Base-by-base conservation (phyloP, 2,329 filamentous ascomycete species). In the Balansia obtecta region DNA sequence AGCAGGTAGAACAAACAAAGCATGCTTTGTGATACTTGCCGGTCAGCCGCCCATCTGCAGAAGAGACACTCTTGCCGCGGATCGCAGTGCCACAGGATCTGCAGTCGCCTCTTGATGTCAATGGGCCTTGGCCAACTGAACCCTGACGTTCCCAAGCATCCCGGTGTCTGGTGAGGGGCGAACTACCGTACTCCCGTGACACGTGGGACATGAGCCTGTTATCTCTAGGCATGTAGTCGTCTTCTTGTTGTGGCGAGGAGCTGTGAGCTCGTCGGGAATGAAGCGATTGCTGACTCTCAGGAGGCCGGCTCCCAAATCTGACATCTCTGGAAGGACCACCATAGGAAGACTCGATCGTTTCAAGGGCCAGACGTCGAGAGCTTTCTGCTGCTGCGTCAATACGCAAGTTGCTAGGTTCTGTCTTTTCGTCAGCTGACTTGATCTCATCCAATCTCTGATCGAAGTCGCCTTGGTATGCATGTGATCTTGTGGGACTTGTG, bases 11-110 rank as follows among this genome's bases (percentile, higher is more conserved):
- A 74, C 93, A 98, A 11, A 91, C 86, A 63, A 98, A 97, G 65
- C 91, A 98, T 4, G 85, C 79, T 65, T 94, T 95, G 73, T 98
- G 93, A 66, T 95, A 98, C 55, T 89, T 84, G 10, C 93, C 93
- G 0, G 88, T 95, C 22, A 98, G 73, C 22, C 90, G 83, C 15
- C 93, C 93, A 59, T 96, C 93, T 0, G 89, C 89, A 13, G 89
- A 95, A 34, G 91, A 95, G 52, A 98, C 83, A 1, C 89, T 95
- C 69, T 96, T 97, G 18, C 89, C 91, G 43, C 81, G 79, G 59
- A 98, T 97, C 7, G 76, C 71, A 44, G 85, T 72, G 3, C 79
- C 74, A 65, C 93, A 98, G 1, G 87, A 86, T 60, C 88, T 87
- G 71, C 93, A 98, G 54, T 80, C 80, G 2, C 88, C 87, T 50